Conservation (phyloP, 1,284 basidiomycete species). For the Sporisorium sorghi region DNA sequence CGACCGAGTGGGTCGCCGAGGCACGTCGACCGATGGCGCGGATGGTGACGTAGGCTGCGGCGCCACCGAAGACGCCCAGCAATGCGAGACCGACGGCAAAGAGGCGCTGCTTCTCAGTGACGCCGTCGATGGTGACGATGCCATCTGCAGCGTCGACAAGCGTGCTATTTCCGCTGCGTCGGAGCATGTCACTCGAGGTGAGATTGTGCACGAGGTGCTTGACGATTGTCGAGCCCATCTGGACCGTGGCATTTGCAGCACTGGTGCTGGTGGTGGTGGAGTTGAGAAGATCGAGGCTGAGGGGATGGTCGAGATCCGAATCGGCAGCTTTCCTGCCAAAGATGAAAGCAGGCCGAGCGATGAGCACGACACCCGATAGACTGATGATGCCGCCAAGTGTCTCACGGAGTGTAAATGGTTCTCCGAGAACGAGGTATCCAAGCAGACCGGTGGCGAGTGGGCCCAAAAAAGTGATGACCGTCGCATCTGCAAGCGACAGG, state of each 20-base stretch:
- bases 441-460: constrained; percentile 79
- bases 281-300: constrained; percentile 12
- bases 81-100: constrained; percentile 75
- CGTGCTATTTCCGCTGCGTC: constrained; percentile 10
- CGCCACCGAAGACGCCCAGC: constrained; percentile 75
- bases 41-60: constrained; percentile 77
- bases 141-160: constrained; percentile 3
- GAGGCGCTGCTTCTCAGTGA: constrained; percentile 72
- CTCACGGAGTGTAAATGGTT: constrained; percentile 76
- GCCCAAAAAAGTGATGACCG: constrained; percentile 80
- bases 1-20: constrained; percentile 79
- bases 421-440: constrained; percentile 78
- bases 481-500: constrained; percentile 79
- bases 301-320: constrained; percentile 29
- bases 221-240: constrained; percentile 15
- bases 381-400: constrained; percentile 76
- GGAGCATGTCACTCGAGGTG: constrained; percentile 9
- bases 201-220: constrained; percentile 31
- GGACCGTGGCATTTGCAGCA: constrained; percentile 11
- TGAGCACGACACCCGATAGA: constrained; percentile 76
- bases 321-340: constrained; percentile 42
- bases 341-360: constrained; percentile 66
- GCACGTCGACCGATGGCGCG: constrained; percentile 80
- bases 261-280: not conserved
- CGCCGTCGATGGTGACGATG: constrained; percentile 19